phyloP scores from a whole-genome alignment of 202 grass and related monocot species.

The Zoysia matrella region DNA sequence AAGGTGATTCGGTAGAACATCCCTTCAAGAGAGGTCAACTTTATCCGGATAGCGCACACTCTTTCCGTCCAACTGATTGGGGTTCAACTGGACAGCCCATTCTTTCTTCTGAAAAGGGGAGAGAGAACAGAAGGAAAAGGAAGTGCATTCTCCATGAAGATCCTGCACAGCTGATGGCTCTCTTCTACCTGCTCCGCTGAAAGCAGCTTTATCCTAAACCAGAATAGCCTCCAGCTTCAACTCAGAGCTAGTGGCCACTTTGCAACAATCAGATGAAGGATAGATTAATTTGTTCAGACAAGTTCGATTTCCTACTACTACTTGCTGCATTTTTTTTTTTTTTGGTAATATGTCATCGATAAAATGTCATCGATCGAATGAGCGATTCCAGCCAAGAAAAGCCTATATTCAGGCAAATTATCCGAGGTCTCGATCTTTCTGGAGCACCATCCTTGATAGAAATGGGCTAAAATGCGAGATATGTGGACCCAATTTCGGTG shows the following conservation, averaged over 20 bases:
- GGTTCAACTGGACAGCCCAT: conserved; percentile 11
- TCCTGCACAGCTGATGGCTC: conserved; percentile 44
- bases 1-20: conserved; percentile 45
- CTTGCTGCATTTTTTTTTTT: conserved; percentile 16
- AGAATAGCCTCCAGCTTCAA: conserved; percentile 30
- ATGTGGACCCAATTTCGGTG: conserved; percentile 19
- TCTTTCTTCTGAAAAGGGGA: not conserved
- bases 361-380: not conserved
- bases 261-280: not conserved
- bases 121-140: conserved; percentile 16
- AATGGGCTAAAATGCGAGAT: conserved; percentile 12
- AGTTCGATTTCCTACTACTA: not conserved
- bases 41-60: conserved; percentile 42
- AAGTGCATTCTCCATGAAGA: conserved; percentile 28
- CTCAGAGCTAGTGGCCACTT: conserved; percentile 16
- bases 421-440: not conserved
- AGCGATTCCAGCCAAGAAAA: not conserved
- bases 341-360: not conserved
- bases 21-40: conserved; percentile 48
- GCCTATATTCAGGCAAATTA: not conserved
- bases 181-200: conserved; percentile 35
- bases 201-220: conserved; percentile 37
- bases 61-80: conserved; percentile 9
- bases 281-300: not conserved
- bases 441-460: conserved; percentile 20